Percentiles rank a stretch among this genome's conserved stretches.
Conservation (phyloP, 176 grass and related monocot species). For the Oryza glaberrima region DNA sequence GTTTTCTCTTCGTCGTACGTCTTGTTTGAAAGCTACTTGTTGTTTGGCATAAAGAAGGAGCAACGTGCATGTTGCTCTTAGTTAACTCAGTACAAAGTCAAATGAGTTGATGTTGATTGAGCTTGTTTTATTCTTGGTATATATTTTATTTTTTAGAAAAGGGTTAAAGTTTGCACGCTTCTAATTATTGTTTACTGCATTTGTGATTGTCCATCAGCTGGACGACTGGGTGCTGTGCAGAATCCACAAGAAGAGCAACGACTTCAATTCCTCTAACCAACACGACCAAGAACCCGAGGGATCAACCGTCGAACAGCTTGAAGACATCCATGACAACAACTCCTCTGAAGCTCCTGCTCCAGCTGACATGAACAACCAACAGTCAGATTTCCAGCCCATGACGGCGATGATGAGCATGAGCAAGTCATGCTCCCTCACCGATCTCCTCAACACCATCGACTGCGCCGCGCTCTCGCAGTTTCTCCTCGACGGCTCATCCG, state of each 20-base stretch:
- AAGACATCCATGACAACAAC: conserved; percentile 14
- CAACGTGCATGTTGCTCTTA: not conserved
- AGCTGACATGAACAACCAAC: not conserved
- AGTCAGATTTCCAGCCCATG: not conserved
- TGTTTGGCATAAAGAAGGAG: not conserved
- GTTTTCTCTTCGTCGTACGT: not conserved
- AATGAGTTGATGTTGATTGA: not conserved
- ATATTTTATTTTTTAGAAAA: no score
- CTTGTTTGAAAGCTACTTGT: not conserved
- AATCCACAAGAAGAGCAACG: conserved; percentile 69
- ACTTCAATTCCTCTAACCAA: not conserved
- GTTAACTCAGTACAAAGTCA: not conserved
- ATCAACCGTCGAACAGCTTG: conserved; percentile 35
- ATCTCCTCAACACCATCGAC: conserved; percentile 59
- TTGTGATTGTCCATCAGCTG: conserved; percentile 40
- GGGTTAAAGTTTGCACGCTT: not conserved
- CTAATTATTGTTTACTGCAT: not conserved
- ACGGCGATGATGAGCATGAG: not conserved
- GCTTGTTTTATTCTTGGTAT: not conserved
- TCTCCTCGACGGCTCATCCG: conserved; percentile 35
- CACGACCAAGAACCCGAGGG: conserved; percentile 42
- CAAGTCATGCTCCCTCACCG: conserved; percentile 59
- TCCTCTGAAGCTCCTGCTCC: not conserved
- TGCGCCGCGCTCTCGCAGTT: conserved; percentile 46
- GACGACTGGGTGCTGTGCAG: conserved; percentile 86